phyloP scores from a whole-genome alignment of 2,329 filamentous ascomycete genomes.

The Metarhizium humberi region DNA sequence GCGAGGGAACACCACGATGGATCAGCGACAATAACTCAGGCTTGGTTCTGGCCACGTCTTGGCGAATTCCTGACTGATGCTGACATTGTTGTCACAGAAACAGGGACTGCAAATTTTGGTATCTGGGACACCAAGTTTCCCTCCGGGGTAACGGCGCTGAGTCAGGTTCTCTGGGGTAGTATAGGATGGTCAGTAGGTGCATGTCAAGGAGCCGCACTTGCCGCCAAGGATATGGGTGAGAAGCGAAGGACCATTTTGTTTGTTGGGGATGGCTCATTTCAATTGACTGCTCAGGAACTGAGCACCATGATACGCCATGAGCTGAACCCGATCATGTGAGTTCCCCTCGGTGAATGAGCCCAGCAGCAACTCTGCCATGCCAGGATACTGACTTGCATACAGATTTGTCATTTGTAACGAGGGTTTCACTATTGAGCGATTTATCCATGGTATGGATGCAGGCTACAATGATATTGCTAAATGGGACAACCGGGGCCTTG shows the following conservation, averaged over 20 bases:
- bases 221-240: conserved; percentile 53
- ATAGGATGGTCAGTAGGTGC: conserved; percentile 54
- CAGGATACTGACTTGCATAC: background rate
- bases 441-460: conserved; percentile 75
- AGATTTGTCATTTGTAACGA: conserved; percentile 80
- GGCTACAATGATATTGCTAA: conserved; percentile 70
- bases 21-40: conserved; percentile 50
- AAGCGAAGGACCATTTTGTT: conserved; percentile 68
- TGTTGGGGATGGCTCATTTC: conserved; percentile 82
- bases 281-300: conserved; percentile 76
- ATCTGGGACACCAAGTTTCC: conserved; percentile 82
- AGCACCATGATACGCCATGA: conserved; percentile 72
- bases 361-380: background rate
- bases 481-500: conserved; percentile 65
- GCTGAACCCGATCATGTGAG: conserved; percentile 68
- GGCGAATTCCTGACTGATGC: conserved; percentile 61
- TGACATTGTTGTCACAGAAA: conserved; percentile 79
- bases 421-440: conserved; percentile 82
- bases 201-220: conserved; percentile 59
- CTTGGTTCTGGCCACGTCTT: conserved; percentile 69
- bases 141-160: conserved; percentile 65
- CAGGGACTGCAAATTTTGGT: conserved; percentile 80
- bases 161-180: conserved; percentile 66
- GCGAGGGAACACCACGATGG: conserved; percentile 30
- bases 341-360: conserved; percentile 6